Conservation (phyloP, 176 grass and related monocot species). For the Luzula sylvatica region DNA sequence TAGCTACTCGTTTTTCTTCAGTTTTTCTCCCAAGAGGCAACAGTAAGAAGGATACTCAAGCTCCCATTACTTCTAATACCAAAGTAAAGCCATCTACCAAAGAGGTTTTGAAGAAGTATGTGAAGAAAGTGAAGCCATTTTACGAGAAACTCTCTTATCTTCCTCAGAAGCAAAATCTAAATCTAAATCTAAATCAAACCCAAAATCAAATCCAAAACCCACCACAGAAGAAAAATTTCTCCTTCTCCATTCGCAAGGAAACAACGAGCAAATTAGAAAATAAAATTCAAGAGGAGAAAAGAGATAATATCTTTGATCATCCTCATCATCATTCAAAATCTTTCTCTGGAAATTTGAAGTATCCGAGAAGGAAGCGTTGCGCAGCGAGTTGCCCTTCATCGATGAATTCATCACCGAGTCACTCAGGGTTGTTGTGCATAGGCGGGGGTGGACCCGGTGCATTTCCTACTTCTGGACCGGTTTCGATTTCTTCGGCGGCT, state of each 20-base stretch:
- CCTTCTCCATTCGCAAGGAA: conserved; percentile 84
- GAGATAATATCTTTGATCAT: conserved; percentile 4
- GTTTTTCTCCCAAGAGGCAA: conserved; percentile 82
- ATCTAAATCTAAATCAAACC: conserved; percentile 11
- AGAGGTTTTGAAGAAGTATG: conserved; percentile 94
- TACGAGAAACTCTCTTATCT: conserved; percentile 86
- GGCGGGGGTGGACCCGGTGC: conserved; percentile 36
- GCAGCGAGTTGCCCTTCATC: conserved; percentile 93
- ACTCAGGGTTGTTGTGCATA: conserved; percentile 67
- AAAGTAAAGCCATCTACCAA: conserved; percentile 65
- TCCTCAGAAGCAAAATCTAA: conserved; percentile 48
- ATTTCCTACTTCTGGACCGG: conserved; percentile 40
- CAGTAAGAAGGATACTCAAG: conserved; percentile 20
- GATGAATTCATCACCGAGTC: conserved; percentile 87
- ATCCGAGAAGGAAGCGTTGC: conserved; percentile 57
- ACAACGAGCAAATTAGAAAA: conserved; percentile 9
- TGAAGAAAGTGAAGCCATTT: conserved; percentile 90
- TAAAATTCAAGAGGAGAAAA: conserved; percentile 1
- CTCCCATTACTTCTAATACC: conserved; percentile 22
- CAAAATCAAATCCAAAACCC: conserved; percentile 18
- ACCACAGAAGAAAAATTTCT: conserved; percentile 69
- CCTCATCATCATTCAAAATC: conserved; percentile 49
- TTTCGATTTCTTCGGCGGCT: conserved; percentile 49
- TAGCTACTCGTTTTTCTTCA: conserved; percentile 90
- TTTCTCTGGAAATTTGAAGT: conserved; percentile 88